phyloP scores from a whole-genome alignment of 129 eudicot genomes.

The Apium graveolens region DNA sequence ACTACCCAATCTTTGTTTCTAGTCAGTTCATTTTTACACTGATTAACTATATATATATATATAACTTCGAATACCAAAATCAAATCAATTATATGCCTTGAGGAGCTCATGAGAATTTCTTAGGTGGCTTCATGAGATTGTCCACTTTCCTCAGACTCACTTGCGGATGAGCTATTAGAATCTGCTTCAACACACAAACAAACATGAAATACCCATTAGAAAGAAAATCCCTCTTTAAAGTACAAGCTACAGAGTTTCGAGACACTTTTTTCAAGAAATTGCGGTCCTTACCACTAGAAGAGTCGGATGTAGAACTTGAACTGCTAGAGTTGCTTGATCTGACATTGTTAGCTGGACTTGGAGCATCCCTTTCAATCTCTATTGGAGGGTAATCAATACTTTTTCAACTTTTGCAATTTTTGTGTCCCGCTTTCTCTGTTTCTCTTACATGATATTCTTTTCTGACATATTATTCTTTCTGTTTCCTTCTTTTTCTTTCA shows the following conservation, averaged over 20 bases:
- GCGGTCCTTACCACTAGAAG: constrained; percentile 42
- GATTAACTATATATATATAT: not conserved
- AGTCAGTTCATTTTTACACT: constrained; percentile 11
- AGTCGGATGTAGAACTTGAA: constrained; percentile 37
- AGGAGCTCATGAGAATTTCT: not conserved
- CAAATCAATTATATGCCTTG: not conserved
- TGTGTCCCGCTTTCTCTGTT: no score
- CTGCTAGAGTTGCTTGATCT: constrained; percentile 30
- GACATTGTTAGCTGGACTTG: constrained; percentile 9
- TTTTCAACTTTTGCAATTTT: no score
- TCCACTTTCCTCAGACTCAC: constrained; percentile 30
- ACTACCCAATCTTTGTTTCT: not conserved
- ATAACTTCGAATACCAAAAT: not conserved
- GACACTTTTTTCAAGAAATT: not conserved
- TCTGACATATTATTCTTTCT: no score
- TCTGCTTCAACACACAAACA: constrained; percentile 19
- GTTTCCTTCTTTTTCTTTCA: no score
- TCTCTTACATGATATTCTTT: no score
- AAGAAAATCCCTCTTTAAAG: no score
- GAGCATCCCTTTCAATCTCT: constrained; percentile 47
- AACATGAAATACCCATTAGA: not conserved
- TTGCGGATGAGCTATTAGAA: constrained; percentile 32
- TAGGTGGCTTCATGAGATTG: constrained; percentile 14
- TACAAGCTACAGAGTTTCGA: not conserved
- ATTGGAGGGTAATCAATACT: constrained; percentile 28